A percentile compares a stretch with the other conserved stretches of the same genome.
Evolutionary conservation across 2,329 filamentous ascomycete species (phyloP).

Genomic region (Rutstroemia sydowiana): DNA sequence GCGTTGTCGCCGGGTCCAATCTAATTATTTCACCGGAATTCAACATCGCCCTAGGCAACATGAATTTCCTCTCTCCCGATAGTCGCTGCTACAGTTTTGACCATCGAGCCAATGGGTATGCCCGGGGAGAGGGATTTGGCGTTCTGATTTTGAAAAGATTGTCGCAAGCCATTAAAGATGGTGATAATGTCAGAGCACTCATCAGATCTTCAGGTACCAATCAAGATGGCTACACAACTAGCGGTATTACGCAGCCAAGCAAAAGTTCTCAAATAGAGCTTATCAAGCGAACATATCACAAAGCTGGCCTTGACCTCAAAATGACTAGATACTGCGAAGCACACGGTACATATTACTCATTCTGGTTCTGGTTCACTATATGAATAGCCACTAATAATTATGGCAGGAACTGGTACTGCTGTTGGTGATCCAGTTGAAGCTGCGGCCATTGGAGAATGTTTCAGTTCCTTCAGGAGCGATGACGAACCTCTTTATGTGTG

Average conservation of each 20-base stretch:
- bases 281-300: slow-evolving; percentile 38
- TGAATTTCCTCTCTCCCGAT: slow-evolving; percentile 19
- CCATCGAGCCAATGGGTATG: slow-evolving; percentile 51
- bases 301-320: slow-evolving; percentile 34
- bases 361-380: neutral
- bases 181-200: neutral
- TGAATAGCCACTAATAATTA: too few species aligned
- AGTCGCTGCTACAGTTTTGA: slow-evolving; percentile 43
- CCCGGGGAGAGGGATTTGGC: slow-evolving; percentile 53
- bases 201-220: slow-evolving; percentile 34
- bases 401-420: too few species aligned
- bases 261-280: slow-evolving; percentile 36
- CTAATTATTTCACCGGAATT: slow-evolving; percentile 28
- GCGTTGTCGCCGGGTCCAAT: neutral
- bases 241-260: slow-evolving; percentile 49
- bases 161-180: slow-evolving; percentile 42
- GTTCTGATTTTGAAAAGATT: slow-evolving; percentile 52
- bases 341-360: slow-evolving; percentile 34
- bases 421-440: slow-evolving; percentile 1
- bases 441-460: neutral
- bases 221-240: slow-evolving; percentile 40
- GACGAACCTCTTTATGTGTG: neutral
- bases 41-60: slow-evolving; percentile 40
- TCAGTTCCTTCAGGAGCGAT: too few species aligned
- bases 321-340: slow-evolving; percentile 39